These are phyloP conservation scores for Tilletia walkeri DNA, from an alignment of 1,284 basidiomycete genomes.

Conservation along the genomic window DNA sequence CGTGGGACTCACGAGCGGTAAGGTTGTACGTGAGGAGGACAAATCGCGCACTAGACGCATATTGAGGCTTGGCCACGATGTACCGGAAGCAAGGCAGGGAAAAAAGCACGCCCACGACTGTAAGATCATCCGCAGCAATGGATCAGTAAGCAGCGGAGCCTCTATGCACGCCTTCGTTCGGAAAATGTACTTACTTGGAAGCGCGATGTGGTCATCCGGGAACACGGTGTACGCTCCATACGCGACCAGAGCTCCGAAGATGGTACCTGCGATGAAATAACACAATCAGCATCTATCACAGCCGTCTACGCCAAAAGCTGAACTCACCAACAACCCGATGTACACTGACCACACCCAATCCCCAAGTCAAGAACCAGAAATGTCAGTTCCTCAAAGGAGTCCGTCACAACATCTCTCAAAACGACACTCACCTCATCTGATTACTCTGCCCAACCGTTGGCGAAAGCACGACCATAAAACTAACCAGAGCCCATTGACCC, in stretches of 20 bases:
- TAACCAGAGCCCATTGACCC: slow-evolving; percentile 93
- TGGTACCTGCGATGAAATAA: slow-evolving; percentile 42
- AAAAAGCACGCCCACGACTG: slow-evolving; percentile 82
- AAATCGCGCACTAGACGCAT: slow-evolving; percentile 47
- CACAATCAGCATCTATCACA: neutral
- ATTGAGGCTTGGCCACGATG: slow-evolving; percentile 67
- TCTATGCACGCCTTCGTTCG: neutral
- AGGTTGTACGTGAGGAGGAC: slow-evolving; percentile 70
- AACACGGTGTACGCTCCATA: slow-evolving; percentile 67
- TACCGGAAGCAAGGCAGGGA: slow-evolving; percentile 91
- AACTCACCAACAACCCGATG: slow-evolving; percentile 10
- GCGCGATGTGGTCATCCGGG: slow-evolving; percentile 70
- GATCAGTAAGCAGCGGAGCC: too few species aligned
- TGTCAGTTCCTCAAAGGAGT: neutral
- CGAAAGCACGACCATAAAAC: slow-evolving; percentile 62
- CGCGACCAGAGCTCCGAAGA: slow-evolving; percentile 73
- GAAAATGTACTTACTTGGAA: slow-evolving; percentile 60
- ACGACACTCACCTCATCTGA: slow-evolving; percentile 38
- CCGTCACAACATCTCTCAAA: neutral
- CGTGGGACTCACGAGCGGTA: slow-evolving; percentile 73
- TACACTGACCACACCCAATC: neutral
- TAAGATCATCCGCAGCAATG: neutral
- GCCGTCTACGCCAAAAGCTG: neutral
- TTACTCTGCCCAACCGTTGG: slow-evolving; percentile 51
- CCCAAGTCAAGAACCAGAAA: neutral